Percentiles rank a stretch among this genome's conserved stretches.
phyloP scores from a whole-genome alignment of 2,329 filamentous ascomycete species.

The Microcera coccophila region DNA sequence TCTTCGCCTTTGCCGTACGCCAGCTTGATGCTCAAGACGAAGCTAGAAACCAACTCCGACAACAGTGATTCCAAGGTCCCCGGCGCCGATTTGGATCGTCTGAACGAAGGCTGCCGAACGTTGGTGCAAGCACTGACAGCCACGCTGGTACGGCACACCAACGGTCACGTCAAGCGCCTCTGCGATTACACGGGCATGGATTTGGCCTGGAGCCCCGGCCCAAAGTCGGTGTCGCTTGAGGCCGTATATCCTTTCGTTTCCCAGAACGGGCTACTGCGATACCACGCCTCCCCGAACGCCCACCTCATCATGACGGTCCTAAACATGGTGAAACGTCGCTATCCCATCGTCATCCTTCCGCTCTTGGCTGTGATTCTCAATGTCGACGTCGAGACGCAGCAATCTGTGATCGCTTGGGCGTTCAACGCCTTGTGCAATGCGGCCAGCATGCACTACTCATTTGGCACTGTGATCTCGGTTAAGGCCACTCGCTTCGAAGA shows the following conservation, averaged over 20 bases:
- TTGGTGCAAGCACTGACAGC: no score
- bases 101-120: no score
- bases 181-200: no score
- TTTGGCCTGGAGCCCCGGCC: no score
- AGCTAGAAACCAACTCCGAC: no score
- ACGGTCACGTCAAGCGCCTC: no score
- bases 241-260: neutral
- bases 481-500: neutral
- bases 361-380: neutral
- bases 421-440: slow-evolving; percentile 2
- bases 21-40: no score
- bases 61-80: no score
- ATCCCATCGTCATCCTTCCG: neutral
- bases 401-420: neutral
- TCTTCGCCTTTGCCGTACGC: no score
- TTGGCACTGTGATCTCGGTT: neutral
- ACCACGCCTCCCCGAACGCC: slow-evolving; percentile 2
- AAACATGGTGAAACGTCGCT: neutral
- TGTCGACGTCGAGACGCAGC: neutral
- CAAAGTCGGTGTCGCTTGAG: slow-evolving; percentile 1
- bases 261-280: neutral
- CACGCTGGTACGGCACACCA: no score
- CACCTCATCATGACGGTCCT: neutral
- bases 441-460: neutral
- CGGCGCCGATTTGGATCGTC: no score